Percentiles rank a stretch among this genome's conserved stretches.
Evolutionary conservation across 2,329 filamentous ascomycete genomes (phyloP).

Genomic region (Sclerotinia subarctica): DNA sequence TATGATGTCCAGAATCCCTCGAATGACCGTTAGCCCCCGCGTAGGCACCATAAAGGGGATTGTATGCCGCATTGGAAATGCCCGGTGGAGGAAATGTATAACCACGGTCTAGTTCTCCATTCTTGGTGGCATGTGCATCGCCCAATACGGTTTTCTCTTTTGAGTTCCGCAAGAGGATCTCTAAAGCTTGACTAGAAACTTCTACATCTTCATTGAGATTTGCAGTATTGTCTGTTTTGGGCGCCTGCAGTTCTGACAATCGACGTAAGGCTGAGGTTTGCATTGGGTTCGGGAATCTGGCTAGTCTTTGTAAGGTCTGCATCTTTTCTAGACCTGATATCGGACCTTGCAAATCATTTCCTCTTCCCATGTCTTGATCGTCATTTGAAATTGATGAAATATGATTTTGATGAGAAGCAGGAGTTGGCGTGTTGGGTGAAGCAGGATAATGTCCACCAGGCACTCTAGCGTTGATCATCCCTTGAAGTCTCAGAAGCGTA

Average conservation of each 20-base stretch:
- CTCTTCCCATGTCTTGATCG: slow-evolving; percentile 20
- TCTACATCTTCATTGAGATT: background rate
- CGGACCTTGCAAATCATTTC: background rate
- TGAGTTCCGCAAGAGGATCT: background rate
- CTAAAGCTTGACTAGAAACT: background rate
- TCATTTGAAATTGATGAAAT: slow-evolving; percentile 4
- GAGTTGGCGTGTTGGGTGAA: slow-evolving; percentile 12
- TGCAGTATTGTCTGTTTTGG: slow-evolving; percentile 18
- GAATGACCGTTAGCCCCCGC: background rate
- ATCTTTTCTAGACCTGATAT: slow-evolving; percentile 35
- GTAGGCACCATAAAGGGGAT: slow-evolving; percentile 28
- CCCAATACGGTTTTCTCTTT: slow-evolving; percentile 2
- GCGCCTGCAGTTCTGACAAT: slow-evolving; percentile 32
- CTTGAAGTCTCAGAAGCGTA: slow-evolving; percentile 17
- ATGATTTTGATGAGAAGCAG: background rate
- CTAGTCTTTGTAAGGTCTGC: slow-evolving; percentile 37
- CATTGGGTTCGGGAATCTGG: slow-evolving; percentile 36
- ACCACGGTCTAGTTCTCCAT: slow-evolving; percentile 28
- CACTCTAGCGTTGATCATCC: slow-evolving; percentile 14
- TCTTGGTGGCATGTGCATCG: background rate
- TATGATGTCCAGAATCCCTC: slow-evolving; percentile 6
- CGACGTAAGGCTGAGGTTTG: slow-evolving; percentile 30
- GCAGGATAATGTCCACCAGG: background rate
- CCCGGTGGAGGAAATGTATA: slow-evolving; percentile 34
- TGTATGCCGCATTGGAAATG: slow-evolving; percentile 21